Percentiles rank a stretch among this genome's conserved stretches.
Conservation (phyloP, 164 flowering plant species). For the Magnolia sinica region DNA sequence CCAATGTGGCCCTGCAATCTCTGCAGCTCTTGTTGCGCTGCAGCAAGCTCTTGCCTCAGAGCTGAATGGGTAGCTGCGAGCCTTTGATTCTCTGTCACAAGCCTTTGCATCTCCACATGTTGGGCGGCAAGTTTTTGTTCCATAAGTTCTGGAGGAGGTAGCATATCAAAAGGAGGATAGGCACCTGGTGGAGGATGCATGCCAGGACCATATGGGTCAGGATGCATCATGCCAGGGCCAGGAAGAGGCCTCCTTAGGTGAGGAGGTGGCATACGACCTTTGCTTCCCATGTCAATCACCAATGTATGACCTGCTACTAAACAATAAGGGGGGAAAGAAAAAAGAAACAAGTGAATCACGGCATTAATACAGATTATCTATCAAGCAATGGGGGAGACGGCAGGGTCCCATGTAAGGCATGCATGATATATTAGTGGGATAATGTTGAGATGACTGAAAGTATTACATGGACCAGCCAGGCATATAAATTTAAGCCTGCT, state of each 20-base stretch:
- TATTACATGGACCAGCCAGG: too few species aligned
- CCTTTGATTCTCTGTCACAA: slow-evolving; percentile 82
- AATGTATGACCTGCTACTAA: neutral
- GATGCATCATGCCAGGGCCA: slow-evolving; percentile 56
- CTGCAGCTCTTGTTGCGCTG: slow-evolving; percentile 81
- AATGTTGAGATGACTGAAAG: too few species aligned
- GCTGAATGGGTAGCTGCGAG: slow-evolving; percentile 85
- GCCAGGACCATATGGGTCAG: slow-evolving; percentile 63
- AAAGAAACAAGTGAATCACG: neutral
- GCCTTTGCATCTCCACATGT: slow-evolving; percentile 76
- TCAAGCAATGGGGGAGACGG: neutral
- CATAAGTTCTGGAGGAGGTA: slow-evolving; percentile 76
- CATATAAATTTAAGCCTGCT: too few species aligned
- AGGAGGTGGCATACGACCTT: slow-evolving; percentile 75
- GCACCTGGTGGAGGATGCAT: slow-evolving; percentile 48
- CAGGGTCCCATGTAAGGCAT: neutral
- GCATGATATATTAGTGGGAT: neutral
- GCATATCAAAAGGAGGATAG: slow-evolving; percentile 57
- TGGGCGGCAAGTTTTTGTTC: slow-evolving; percentile 83
- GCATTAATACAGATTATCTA: neutral
- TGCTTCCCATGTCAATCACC: slow-evolving; percentile 61
- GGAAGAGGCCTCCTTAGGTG: slow-evolving; percentile 61
- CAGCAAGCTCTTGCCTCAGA: slow-evolving; percentile 85
- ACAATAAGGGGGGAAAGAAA: too few species aligned
- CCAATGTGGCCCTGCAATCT: slow-evolving; percentile 62